Conservation (phyloP, 768 basidiomycete genomes). For the Trametopsis cervina region DNA sequence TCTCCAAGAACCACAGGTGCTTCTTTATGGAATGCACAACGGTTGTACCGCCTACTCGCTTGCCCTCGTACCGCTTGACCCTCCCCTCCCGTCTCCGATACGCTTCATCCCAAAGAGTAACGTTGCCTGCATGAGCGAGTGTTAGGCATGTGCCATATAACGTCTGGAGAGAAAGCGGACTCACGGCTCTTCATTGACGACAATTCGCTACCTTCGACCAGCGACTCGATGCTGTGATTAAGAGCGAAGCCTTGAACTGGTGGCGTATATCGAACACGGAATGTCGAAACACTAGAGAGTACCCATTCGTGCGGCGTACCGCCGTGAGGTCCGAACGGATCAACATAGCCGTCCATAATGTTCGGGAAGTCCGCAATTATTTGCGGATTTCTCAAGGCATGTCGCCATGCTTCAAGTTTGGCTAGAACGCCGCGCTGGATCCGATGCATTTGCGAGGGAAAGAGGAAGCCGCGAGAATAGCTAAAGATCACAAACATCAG, state of each 20-base stretch:
- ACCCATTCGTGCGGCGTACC: conserved; percentile 57
- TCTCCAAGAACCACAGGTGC: conserved; percentile 94
- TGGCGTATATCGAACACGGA: conserved; percentile 67
- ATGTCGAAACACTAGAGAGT: conserved; percentile 81
- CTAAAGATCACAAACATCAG: conserved; percentile 30
- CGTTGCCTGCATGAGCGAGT: conserved; percentile 35
- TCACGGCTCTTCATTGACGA: conserved; percentile 59
- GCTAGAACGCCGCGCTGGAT: conserved; percentile 51
- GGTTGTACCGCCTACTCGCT: conserved; percentile 84
- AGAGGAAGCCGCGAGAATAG: conserved; percentile 92
- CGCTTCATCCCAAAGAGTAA: conserved; percentile 53
- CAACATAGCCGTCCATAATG: conserved; percentile 17
- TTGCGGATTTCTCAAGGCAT: not conserved
- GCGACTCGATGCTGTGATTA: conserved; percentile 76
- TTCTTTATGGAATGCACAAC: conserved; percentile 98
- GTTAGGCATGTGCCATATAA: no score
- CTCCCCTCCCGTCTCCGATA: conserved; percentile 74
- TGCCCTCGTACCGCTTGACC: conserved; percentile 50
- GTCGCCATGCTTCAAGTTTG: conserved; percentile 35
- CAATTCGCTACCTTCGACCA: conserved; percentile 91
- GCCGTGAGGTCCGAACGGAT: conserved; percentile 18
- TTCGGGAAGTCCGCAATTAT: conserved; percentile 1
- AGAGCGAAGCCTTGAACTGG: conserved; percentile 61
- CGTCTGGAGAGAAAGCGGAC: no score
- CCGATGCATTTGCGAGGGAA: conserved; percentile 79